Base-by-base conservation (phyloP, 1,284 basidiomycete species). In the Trametes polyzona region DNA sequence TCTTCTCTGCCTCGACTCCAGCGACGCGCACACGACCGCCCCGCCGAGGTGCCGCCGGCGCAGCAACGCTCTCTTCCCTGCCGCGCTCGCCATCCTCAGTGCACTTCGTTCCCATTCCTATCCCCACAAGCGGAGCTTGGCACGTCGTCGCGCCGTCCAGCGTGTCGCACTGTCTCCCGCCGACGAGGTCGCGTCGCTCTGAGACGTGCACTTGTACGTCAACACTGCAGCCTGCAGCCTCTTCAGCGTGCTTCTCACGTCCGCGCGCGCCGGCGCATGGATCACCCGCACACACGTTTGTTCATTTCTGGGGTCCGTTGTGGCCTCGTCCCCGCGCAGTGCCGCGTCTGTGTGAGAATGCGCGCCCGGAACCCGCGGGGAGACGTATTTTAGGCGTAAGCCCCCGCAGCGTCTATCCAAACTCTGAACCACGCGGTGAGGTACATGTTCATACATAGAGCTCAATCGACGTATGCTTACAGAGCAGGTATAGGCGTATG, bases 401-500 rank as follows among this genome's bases (percentile, higher is more conserved):
- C 35, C 16, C 35, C 16, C 12, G 3, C 7, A 36, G 4, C 35
- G n/a, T 36, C 14, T 10, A 36, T n/a, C 12, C 12, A 10, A 36
- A 16, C 35, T n/a, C 16, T 17, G 35, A 3, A 14, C 35, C 35
- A 39, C 48, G 48, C 37, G 27, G 29, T 21, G 4, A 12, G 24
- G 35, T 19, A 30, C 48, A 50, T 35, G 21, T 19, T 23, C 30
- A 35, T 35, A 35, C 30, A 47, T 36, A 36, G 35, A 36, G 35
- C 19, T 36, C 16, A n/a, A n/a, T n/a, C n/a, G n/a, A n/a, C n/a
- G n/a, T n/a, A n/a, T n/a, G n/a, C 35, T 3, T 17, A 9, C 37
- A 19, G 10, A 21, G 6, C 47, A 66, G 63, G 4, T 67, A 66
- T 29, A 66, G 65, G 14, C 42, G 58, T 19, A 66, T 65, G 1